A percentile compares a stretch with the other conserved stretches of the same genome.
Evolutionary conservation across 805 yeast genomes (phyloP).

Genomic region (Myxozyma nipponensis): DNA sequence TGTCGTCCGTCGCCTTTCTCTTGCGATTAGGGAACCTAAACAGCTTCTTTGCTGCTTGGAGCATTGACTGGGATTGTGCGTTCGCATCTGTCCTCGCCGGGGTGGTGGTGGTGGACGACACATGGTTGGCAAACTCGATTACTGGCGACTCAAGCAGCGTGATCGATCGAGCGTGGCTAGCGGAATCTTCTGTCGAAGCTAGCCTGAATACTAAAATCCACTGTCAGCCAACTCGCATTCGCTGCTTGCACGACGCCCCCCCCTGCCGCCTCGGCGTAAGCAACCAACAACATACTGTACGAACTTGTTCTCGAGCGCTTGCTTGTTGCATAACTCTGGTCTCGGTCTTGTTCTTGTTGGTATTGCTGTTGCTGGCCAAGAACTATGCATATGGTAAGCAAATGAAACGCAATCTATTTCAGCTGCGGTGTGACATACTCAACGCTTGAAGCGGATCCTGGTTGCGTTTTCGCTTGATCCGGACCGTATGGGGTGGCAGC

Average conservation of each 20-base stretch:
- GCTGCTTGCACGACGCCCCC: no score
- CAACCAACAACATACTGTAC: constrained; percentile 8
- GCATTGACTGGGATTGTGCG: neutral
- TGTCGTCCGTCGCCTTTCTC: neutral
- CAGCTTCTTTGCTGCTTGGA: neutral
- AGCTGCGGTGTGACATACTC: constrained; percentile 19
- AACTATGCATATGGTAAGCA: constrained; percentile 2
- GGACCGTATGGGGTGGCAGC: constrained; percentile 55
- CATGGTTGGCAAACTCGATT: neutral
- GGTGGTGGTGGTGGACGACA: neutral
- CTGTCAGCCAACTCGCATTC: no score
- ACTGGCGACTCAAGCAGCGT: constrained; percentile 19
- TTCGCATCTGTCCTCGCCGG: neutral
- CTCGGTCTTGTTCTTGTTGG: no score
- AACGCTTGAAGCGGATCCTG: constrained; percentile 89
- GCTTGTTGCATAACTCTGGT: no score
- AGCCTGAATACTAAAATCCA: constrained; percentile 12
- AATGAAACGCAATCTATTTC: constrained; percentile 1
- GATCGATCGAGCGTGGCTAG: constrained; percentile 18
- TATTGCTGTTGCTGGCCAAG: constrained; percentile 19
- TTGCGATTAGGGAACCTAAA: neutral
- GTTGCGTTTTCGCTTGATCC: constrained; percentile 81
- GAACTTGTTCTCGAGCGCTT: constrained; percentile 23
- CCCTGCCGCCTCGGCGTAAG: no score
- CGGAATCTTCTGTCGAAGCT: constrained; percentile 21